phyloP scores from a whole-genome alignment of 257 asterid species.

The Gentiana macrophylla region DNA sequence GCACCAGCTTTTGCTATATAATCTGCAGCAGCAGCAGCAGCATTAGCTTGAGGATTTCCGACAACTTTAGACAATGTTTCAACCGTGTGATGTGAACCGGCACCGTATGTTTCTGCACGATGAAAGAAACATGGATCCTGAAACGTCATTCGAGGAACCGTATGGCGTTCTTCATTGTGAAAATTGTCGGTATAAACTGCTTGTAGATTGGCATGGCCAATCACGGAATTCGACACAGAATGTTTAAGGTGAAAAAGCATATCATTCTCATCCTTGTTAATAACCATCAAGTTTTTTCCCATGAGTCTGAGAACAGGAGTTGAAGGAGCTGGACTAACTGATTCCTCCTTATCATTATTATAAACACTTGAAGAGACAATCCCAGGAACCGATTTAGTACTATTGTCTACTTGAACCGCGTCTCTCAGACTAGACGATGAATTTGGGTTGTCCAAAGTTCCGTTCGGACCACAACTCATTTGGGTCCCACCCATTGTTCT shows the following conservation, averaged over 20 bases:
- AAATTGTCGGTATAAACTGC: conserved; percentile 12
- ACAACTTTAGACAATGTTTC: conserved; percentile 27
- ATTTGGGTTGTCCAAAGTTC: conserved; percentile 12
- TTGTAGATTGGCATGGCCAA: conserved; percentile 15
- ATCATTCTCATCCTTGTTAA: conserved; percentile 42
- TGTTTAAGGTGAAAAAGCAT: conserved; percentile 21
- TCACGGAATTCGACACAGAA: conserved; percentile 14
- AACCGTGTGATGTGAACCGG: conserved; percentile 21
- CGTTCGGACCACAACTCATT: conserved; percentile 15
- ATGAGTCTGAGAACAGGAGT: conserved; percentile 77
- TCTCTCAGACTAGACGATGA: conserved; percentile 16
- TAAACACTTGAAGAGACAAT: conserved; percentile 14
- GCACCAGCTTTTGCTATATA: neutral
- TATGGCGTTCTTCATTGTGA: conserved; percentile 17
- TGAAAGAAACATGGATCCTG: conserved; percentile 18
- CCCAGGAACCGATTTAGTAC: conserved; percentile 15
- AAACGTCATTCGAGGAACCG: conserved; percentile 17
- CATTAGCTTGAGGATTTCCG: conserved; percentile 23
- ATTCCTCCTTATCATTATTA: conserved; percentile 30
- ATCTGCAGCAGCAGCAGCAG: conserved; percentile 1
- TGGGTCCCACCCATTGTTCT: conserved; percentile 23
- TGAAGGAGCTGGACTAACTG: conserved; percentile 42
- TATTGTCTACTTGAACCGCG: conserved; percentile 14
- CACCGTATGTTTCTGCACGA: conserved; percentile 12
- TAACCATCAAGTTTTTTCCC: conserved; percentile 89